Evolutionary conservation across 768 basidiomycete genomes (phyloP), one percentile per base, ranked within the genome.

Genomic region (Polyporus arcularius): DNA sequence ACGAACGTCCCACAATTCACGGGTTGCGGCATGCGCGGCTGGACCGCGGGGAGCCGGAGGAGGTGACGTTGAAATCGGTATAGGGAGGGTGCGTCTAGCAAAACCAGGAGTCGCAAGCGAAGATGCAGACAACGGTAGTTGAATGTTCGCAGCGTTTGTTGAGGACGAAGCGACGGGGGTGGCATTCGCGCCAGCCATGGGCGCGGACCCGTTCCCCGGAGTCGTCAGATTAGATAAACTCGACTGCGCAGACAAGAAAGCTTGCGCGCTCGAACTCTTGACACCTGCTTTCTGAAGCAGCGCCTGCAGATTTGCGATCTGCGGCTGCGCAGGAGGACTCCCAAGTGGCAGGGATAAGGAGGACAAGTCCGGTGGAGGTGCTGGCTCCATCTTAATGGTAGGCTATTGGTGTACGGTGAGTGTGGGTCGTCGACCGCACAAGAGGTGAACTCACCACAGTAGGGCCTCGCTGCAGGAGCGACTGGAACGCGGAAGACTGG

Each of bases 1-100:
- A 2, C 71, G 69, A 6, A 72, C 63, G 50, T 70, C 69, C 71
- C 68, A 69, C 38, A 72, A 46, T 35, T 72, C 67, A 32, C 71
- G 68, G 28, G 60, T 54, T 11, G 55, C 40, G 45, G 53, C 50
- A 55, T 58, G 48, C 54, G 55, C n/a, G 52, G 57, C 28, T 12
- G 41, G 32, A 4, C 8, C 52, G 16, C 35, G 52, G 38, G 21
- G 14, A 18, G 46, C 11, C 4, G 32, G 42, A 10, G 31, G 12
- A 45, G 53, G 12, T 4, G 57, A 49, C 6, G 60, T 39, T 3
- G 60, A 46, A 1, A 39, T 11, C 4, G 53, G 32, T 8, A 55
- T 41, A 9, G 62, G 50, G 40, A 52, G 21, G 45, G 55, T 54
- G 43, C 12, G 47, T 41, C 60, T 59, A 8, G 60, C 45, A 30